These are phyloP conservation scores for Trichosporon sp. DNA, from an alignment of 1,284 basidiomycete species.

Conservation along the genomic window DNA sequence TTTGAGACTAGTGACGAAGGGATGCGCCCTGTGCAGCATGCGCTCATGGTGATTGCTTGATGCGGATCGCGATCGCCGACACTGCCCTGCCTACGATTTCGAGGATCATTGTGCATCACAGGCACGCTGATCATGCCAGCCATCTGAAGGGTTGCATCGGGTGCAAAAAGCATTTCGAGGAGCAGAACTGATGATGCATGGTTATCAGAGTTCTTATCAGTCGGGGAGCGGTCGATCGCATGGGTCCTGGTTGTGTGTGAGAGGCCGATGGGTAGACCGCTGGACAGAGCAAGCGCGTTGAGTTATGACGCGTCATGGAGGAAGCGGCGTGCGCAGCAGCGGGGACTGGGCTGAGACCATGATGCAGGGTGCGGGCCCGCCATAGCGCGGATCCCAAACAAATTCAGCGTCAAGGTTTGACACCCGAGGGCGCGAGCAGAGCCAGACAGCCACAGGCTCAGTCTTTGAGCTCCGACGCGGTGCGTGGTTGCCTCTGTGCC, in stretches of 20 bases:
- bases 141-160: background rate
- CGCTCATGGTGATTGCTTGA: background rate
- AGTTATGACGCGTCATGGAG: background rate
- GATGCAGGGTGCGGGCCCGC: background rate
- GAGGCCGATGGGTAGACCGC: background rate
- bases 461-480: background rate
- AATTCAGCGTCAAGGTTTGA: conserved; percentile 16
- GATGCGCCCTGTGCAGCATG: conserved; percentile 1
- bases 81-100: background rate
- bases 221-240: background rate
- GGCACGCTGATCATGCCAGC: background rate
- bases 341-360: background rate
- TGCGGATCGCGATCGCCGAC: background rate
- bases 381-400: conserved; percentile 16
- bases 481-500: background rate
- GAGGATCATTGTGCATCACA: background rate
- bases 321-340: background rate
- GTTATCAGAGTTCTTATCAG: conserved; percentile 12
- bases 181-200: background rate
- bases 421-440: background rate
- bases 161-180: background rate
- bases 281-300: background rate
- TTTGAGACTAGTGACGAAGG: background rate
- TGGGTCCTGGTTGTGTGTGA: background rate
- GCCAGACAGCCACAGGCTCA: background rate